Base-by-base conservation (phyloP, 1,284 basidiomycete species). In the Puccinia polysora region DNA sequence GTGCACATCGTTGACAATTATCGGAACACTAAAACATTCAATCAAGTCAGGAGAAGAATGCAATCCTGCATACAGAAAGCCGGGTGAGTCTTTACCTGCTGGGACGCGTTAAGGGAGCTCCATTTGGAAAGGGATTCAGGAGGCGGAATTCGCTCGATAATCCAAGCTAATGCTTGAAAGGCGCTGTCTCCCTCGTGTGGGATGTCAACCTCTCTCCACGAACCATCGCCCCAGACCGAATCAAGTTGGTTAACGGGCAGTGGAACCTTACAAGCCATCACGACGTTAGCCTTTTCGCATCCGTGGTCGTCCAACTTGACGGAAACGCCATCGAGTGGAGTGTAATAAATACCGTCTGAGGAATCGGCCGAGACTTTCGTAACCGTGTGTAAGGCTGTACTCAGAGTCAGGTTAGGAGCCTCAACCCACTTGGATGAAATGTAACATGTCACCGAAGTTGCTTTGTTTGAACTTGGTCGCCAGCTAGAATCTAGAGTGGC, bases 161-260 rank as follows among this genome's bases (percentile, higher is more conserved):
- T 82, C 91, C 92, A 96, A 0, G 91, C 88, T 7, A 94, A 79
- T 6, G 87, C 83, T 75, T 86, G 86, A 82, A 92, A 94, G 0
- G 87, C 88, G 1, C 85, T 83, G 43, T 80, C 78, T 5, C 91
- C 87, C 76, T 94, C 89, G 77, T 92, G 88, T 7, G 90, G 83
- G 75, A 89, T 87, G 79, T 94, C 90, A 36, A 96, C 85, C 77
- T 91, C 88, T 36, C 81, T 82, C 90, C 90, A 95, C 1, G 78
- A 75, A 8, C 84, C 85, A 43, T 82, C 82, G 2, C 88, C 85
- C 92, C 92, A 96, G 78, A 91, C 89, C 1, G 83, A 76, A 59
- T 89, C 88, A 10, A 87, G 85, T 76, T 88, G 84, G 23, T 84
- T 83, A 15, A 83, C 75, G 70, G 80, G 83, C 40, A 93, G 83